These are phyloP conservation scores for Russula virescens DNA, from an alignment of 768 basidiomycete species.

Conservation along the genomic window DNA sequence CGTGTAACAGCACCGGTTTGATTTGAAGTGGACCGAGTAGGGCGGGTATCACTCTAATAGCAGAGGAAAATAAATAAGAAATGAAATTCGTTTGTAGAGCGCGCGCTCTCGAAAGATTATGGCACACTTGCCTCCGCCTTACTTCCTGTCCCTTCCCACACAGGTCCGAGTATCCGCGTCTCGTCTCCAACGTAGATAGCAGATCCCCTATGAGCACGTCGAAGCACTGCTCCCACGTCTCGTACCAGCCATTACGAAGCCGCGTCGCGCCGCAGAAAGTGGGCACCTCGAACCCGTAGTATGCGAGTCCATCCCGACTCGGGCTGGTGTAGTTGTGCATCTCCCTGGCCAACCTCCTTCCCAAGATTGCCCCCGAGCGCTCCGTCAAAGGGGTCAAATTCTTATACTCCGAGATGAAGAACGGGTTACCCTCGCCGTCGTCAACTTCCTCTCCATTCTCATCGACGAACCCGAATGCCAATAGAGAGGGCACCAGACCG, in stretches of 20 bases:
- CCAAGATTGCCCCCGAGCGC: constrained; percentile 45
- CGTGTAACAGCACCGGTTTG: constrained; percentile 67
- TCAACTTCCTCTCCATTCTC: constrained; percentile 27
- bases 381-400: constrained; percentile 45
- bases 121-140: constrained; percentile 34
- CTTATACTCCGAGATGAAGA: constrained; percentile 73
- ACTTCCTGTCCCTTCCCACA: constrained; percentile 49
- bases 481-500: constrained; percentile 53
- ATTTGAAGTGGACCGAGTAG: constrained; percentile 54
- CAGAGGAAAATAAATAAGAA: not conserved
- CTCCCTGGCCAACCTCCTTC: constrained; percentile 57
- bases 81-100: not conserved
- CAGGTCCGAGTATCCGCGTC: constrained; percentile 41
- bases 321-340: constrained; percentile 52
- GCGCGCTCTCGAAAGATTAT: not conserved
- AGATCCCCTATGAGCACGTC: constrained; percentile 55
- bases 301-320: constrained; percentile 35
- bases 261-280: constrained; percentile 74
- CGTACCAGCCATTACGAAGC: constrained; percentile 66
- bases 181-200: constrained; percentile 40
- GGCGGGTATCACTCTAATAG: constrained; percentile 43
- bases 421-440: constrained; percentile 41
- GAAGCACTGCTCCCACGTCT: constrained; percentile 67
- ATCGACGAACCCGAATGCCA: constrained; percentile 42
- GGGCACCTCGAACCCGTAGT: constrained; percentile 60